These are phyloP conservation scores for Protomyces lactucae-debilis DNA, from an alignment of 1,139 yeast species.

Conservation along the genomic window DNA sequence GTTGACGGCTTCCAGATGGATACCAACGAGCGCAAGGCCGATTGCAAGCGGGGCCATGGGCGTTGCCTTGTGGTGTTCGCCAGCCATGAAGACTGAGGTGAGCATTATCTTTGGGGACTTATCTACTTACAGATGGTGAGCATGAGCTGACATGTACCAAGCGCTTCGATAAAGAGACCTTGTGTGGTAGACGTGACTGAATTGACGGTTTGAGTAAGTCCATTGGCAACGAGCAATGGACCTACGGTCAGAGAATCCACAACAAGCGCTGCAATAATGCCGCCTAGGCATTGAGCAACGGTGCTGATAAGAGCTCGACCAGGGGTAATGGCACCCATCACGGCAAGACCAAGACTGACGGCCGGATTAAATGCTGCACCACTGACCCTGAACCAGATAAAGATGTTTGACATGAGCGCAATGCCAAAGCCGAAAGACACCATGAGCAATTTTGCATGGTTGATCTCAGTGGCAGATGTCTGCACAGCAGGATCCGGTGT, in stretches of 20 bases:
- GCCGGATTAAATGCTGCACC: conserved; percentile 54
- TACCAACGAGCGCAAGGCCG: conserved; percentile 72
- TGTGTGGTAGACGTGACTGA: conserved; percentile 42
- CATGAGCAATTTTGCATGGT: conserved; percentile 56
- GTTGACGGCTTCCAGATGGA: conserved; percentile 49
- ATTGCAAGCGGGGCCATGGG: conserved; percentile 19
- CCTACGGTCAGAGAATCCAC: conserved; percentile 17
- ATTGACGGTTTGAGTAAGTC: conserved; percentile 29
- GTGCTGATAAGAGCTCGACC: conserved; percentile 63
- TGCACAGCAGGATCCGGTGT: conserved; percentile 1
- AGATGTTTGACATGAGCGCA: conserved; percentile 71
- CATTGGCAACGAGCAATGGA: background rate
- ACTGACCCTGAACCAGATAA: conserved; percentile 70
- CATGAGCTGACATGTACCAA: conserved; percentile 67
- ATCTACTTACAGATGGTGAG: conserved; percentile 34
- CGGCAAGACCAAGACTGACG: conserved; percentile 47
- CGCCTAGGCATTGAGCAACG: conserved; percentile 69
- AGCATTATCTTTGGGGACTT: background rate
- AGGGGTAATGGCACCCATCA: conserved; percentile 71
- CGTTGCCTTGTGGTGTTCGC: conserved; percentile 55
- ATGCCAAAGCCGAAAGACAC: conserved; percentile 76
- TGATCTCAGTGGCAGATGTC: background rate
- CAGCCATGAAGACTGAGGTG: conserved; percentile 77
- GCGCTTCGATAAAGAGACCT: conserved; percentile 77
- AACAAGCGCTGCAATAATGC: conserved; percentile 91